phyloP scores from a whole-genome alignment of 345 rosid genomes.

The Camelina neglecta region DNA sequence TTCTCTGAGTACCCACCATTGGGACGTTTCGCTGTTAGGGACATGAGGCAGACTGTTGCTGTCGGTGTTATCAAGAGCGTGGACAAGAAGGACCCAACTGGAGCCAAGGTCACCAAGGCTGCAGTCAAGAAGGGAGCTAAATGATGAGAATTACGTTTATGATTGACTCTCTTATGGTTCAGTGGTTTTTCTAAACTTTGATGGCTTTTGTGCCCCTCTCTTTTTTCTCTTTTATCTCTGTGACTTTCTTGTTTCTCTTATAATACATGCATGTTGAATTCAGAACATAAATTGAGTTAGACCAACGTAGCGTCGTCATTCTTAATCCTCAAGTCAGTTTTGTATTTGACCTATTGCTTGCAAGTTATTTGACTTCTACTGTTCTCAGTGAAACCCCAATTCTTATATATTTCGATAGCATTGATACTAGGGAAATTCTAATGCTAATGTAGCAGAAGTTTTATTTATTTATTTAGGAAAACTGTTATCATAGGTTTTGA shows the following conservation, averaged over 20 bases:
- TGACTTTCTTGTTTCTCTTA: conserved; percentile 14
- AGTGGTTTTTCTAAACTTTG: conserved; percentile 5
- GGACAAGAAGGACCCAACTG: conserved; percentile 83
- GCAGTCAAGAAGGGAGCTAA: conserved; percentile 86
- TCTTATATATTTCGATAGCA: background rate
- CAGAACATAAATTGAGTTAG: no score
- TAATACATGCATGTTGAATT: no score
- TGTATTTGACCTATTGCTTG: background rate
- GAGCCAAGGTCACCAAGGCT: conserved; percentile 88
- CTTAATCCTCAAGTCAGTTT: background rate
- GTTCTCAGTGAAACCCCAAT: background rate
- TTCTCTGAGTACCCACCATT: conserved; percentile 83
- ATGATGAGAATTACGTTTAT: conserved; percentile 48
- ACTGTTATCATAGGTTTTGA: no score
- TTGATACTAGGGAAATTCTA: no score
- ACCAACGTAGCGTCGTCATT: no score
- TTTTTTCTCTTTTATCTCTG: background rate
- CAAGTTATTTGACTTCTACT: background rate
- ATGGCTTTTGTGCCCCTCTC: conserved; percentile 40
- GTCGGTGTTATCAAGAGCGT: conserved; percentile 90
- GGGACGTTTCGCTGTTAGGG: conserved; percentile 90
- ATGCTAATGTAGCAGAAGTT: no score
- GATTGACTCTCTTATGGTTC: background rate
- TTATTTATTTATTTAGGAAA: no score
- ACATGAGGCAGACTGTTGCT: conserved; percentile 93